phyloP scores from a whole-genome alignment of 2,329 filamentous ascomycete species.

The Colletotrichum graminicola region DNA sequence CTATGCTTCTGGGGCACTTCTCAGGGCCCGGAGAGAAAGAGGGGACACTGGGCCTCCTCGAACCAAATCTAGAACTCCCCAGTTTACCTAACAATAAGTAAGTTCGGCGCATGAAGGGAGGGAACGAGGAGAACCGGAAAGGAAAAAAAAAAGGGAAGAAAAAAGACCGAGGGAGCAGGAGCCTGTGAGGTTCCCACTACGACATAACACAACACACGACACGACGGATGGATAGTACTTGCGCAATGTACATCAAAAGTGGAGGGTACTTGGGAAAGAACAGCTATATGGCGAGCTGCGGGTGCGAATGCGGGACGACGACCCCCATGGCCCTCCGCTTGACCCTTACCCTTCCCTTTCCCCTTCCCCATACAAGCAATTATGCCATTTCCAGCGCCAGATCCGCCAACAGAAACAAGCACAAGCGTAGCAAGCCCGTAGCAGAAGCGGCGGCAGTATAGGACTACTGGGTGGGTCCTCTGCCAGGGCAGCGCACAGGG shows the following conservation, averaged over 20 bases:
- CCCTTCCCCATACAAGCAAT: not conserved
- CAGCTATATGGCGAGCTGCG: constrained; percentile 7
- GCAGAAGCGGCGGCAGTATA: constrained; percentile 9
- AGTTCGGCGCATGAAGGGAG: not conserved
- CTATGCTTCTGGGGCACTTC: constrained; percentile 2
- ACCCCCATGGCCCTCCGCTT: constrained; percentile 25
- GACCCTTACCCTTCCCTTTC: not conserved
- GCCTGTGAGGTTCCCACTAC: not conserved
- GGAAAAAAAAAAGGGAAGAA: too few relatives aligned
- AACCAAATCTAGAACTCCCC: constrained; percentile 1
- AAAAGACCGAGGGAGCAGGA: constrained; percentile 7
- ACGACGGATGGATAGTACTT: not conserved
- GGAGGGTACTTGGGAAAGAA: constrained; percentile 32
- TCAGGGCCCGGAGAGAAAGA: not conserved
- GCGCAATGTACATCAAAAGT: constrained; percentile 33
- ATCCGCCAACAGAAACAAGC: constrained; percentile 7
- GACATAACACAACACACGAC: not conserved
- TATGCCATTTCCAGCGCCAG: constrained; percentile 36
- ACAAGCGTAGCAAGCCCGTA: constrained; percentile 10
- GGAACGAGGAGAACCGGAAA: too few relatives aligned
- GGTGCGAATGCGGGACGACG: constrained; percentile 28
- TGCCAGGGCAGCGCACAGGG: not conserved
- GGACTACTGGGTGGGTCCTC: not conserved
- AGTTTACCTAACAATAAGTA: constrained; percentile 21
- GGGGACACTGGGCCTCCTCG: constrained; percentile 18